These are phyloP conservation scores for Bipolaris victoriae DNA, from an alignment of 2,329 filamentous ascomycete genomes.

Conservation along the genomic window DNA sequence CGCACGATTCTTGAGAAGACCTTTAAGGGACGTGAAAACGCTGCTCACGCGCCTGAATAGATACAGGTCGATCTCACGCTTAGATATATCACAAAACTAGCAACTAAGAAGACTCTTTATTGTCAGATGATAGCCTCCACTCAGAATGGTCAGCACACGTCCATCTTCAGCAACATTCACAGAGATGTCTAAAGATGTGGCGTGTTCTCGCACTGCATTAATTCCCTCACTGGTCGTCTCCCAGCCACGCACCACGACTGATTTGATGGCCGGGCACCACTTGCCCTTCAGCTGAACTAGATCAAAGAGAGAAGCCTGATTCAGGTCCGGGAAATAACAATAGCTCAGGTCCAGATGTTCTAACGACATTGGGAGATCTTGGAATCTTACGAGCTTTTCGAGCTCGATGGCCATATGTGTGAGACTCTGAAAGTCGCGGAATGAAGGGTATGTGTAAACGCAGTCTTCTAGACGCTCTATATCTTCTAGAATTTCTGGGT, in stretches of 20 bases:
- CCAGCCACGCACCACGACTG: neutral
- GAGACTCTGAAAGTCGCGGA: conserved; percentile 1
- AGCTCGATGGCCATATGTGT: conserved; percentile 5
- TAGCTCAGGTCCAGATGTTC: neutral
- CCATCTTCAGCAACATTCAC: neutral
- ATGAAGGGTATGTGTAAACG: neutral
- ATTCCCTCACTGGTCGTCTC: neutral
- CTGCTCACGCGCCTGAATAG: no score
- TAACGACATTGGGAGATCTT: conserved; percentile 1
- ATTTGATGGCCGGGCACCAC: conserved; percentile 7
- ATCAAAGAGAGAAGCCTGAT: neutral
- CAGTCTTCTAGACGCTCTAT: neutral
- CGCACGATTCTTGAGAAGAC: no score
- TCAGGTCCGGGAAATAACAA: neutral
- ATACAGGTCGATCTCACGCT: no score
- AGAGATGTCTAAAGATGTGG: neutral
- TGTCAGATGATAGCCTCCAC: neutral
- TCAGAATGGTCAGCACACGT: neutral
- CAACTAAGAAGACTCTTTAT: neutral
- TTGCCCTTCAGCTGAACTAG: neutral
- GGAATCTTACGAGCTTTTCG: conserved; percentile 1
- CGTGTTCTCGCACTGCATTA: neutral
- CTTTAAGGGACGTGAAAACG: no score
- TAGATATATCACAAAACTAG: no score
- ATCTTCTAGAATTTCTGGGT: neutral